Evolutionary conservation across 2,329 filamentous ascomycete species (phyloP).

Genomic region (Hypomyces perniciosus): DNA sequence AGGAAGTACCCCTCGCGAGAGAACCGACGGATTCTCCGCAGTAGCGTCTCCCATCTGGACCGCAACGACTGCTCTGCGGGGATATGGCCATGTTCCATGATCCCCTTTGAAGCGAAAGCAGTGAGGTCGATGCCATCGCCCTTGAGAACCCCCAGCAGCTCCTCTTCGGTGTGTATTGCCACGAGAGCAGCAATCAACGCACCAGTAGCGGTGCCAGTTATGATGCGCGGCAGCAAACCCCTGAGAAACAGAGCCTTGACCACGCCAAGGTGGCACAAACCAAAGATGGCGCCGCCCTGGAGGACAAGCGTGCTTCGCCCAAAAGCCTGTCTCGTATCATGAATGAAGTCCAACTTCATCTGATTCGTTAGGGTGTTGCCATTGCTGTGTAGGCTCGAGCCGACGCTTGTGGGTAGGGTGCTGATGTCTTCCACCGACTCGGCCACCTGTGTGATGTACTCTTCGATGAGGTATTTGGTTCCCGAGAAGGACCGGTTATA

Average conservation of each 20-base stretch:
- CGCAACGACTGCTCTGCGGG: conserved; percentile 33
- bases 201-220: conserved; percentile 85
- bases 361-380: conserved; percentile 55
- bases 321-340: conserved; percentile 83
- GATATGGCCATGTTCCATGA: conserved; percentile 25
- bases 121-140: conserved; percentile 78
- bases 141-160: conserved; percentile 68
- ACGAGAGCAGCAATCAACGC: conserved; percentile 86
- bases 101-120: conserved; percentile 55
- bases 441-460: conserved; percentile 82
- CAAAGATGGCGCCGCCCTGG: conserved; percentile 88
- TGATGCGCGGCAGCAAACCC: conserved; percentile 78
- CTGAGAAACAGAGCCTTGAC: conserved; percentile 80
- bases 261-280: conserved; percentile 82
- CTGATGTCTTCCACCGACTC: conserved; percentile 73
- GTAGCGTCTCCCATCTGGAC: conserved; percentile 51
- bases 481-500: conserved; percentile 83
- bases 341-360: conserved; percentile 77
- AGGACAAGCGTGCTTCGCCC: conserved; percentile 79
- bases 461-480: conserved; percentile 84
- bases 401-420: conserved; percentile 51
- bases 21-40: conserved; percentile 63
- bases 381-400: conserved; percentile 25
- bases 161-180: conserved; percentile 79
- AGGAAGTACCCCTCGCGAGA: conserved; percentile 74